Evolutionary conservation across 225 moss, liverwort and hornwort genomes (phyloP), one percentile per base, ranked within the genome.

Genomic region (Pseudisothecium myosuroides): DNA sequence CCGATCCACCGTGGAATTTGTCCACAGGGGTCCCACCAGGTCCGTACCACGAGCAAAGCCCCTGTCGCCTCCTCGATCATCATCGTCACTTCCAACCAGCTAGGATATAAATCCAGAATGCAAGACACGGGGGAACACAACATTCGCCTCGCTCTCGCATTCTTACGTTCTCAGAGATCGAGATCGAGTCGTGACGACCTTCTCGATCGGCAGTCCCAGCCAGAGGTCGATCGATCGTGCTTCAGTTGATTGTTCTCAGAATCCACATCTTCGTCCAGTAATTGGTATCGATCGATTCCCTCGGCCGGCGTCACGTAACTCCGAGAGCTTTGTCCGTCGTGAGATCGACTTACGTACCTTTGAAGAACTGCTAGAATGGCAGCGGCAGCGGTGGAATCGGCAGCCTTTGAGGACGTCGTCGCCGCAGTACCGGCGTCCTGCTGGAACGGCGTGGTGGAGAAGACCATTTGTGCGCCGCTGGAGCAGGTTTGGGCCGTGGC

Each of bases 361-460:
- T 13, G 41, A 19, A 80, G 56, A 56, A 27, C 17, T n/a, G 24
- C 79, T 56, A 27, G 56, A n/a, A 79, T 80, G 65, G 66, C 83
- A 50, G 64, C 65, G 83, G 66, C 52, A 66, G 29, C 81, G 24
- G 87, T n/a, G 34, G 84, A 18, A 36, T 24, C 55, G 20, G 67
- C 45, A 17, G 20, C 62, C 3, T 49, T 4, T 50, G 85, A 60
- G 4, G 64, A 41, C 9, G 43, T 41, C 28, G 60, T 41, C 60
- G 80, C 19, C 19, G 80, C 8, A 20, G 60, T 41, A 29, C 15
- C 52, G 9, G 69, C 22, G 37, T 34, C 60, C 31, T 5, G 5
- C 27, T 93, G 93, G 95, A 95, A 91, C 39, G 95, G 93, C 47
- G 91, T 94, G 89, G 90, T 94, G 74, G 93, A 94, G 90, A 94